Percentiles rank a stretch among this genome's conserved stretches.
These are phyloP conservation scores for Rhodamnia rubescens DNA, from an alignment of 345 rosid genomes.

Conservation along the genomic window DNA sequence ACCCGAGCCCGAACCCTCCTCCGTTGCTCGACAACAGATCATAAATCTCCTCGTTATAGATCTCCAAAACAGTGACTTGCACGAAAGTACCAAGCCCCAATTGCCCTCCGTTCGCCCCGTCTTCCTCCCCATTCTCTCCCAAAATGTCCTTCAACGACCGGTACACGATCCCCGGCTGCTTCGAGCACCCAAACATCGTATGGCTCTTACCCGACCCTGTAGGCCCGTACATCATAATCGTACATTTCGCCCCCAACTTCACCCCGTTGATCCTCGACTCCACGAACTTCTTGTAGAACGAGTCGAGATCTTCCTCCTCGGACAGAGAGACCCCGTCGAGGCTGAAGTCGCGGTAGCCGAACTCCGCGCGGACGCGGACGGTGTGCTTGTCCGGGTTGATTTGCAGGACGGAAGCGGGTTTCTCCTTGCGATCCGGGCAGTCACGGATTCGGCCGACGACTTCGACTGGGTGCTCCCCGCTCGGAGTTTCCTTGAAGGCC, in stretches of 20 bases:
- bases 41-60: slow-evolving; percentile 86
- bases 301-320: slow-evolving; percentile 60
- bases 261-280: slow-evolving; percentile 70
- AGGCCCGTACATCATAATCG: slow-evolving; percentile 96
- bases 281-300: slow-evolving; percentile 68
- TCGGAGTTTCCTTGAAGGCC: slow-evolving; percentile 28
- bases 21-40: slow-evolving; percentile 71
- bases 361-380: slow-evolving; percentile 68
- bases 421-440: slow-evolving; percentile 52
- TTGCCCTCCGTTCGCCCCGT: slow-evolving; percentile 13
- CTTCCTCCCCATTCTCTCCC: slow-evolving; percentile 45
- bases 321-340: slow-evolving; percentile 85
- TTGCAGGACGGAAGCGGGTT: slow-evolving; percentile 40
- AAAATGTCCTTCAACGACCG: slow-evolving; percentile 57
- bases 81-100: slow-evolving; percentile 44
- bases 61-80: slow-evolving; percentile 87
- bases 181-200: slow-evolving; percentile 86
- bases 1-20: slow-evolving; percentile 63
- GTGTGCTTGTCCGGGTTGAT: slow-evolving; percentile 46
- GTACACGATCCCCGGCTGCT: slow-evolving; percentile 89
- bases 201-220: slow-evolving; percentile 97
- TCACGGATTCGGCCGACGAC: slow-evolving; percentile 66
- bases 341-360: slow-evolving; percentile 81
- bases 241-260: slow-evolving; percentile 68
- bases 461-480: slow-evolving; percentile 79